Conservation (phyloP, 163 green algal genomes). For the Scenedesmus sp. region DNA sequence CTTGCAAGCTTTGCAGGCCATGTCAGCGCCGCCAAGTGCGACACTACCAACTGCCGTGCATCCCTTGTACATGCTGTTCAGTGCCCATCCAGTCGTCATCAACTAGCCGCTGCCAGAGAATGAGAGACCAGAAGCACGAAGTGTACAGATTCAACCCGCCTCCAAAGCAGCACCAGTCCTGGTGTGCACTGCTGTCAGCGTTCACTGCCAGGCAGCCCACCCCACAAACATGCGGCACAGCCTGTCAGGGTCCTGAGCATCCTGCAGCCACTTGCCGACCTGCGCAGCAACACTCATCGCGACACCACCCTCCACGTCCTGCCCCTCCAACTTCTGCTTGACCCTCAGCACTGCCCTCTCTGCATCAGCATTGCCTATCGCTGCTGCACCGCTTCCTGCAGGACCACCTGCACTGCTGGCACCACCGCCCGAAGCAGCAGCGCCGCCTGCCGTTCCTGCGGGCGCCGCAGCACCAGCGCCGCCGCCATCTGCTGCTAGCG, state of each 20-base stretch:
- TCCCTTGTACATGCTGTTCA: neutral
- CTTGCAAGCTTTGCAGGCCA: no score
- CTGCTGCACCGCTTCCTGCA: constrained; percentile 12
- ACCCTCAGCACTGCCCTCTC: constrained; percentile 89
- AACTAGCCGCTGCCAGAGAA: no score
- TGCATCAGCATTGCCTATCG: constrained; percentile 89
- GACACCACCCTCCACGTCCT: constrained; percentile 69
- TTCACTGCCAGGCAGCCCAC: constrained; percentile 75
- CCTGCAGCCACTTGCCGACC: constrained; percentile 78
- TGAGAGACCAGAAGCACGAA: no score
- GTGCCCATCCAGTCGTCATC: no score
- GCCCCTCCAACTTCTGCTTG: constrained; percentile 88
- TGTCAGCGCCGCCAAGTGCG: no score
- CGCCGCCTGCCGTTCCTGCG: neutral
- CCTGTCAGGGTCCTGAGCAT: constrained; percentile 76
- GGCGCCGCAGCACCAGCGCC: neutral
- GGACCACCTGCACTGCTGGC: neutral
- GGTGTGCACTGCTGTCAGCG: neutral
- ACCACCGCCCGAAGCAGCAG: neutral
- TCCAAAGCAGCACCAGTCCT: neutral
- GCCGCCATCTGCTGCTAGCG: neutral
- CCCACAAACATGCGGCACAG: constrained; percentile 73
- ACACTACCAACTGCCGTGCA: neutral
- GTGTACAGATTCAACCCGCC: neutral
- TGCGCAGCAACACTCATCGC: constrained; percentile 70